Evolutionary conservation across 257 asterid genomes (phyloP), one percentile per base, ranked within the genome.

Genomic region (Scutellaria minor): DNA sequence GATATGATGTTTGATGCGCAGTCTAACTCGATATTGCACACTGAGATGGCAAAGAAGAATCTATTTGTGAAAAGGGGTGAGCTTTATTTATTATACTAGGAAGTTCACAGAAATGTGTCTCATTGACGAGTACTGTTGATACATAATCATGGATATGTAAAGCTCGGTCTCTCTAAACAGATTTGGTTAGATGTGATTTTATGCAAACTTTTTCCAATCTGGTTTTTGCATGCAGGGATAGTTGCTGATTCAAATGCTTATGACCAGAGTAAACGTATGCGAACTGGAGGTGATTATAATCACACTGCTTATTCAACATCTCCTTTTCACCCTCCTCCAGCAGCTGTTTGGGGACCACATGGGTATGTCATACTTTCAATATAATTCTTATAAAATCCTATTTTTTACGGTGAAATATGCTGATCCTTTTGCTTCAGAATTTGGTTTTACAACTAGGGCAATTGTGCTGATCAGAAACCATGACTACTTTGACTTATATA

Each of bases 41-140:
- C 95, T 20, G 98, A 92, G 96, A 95, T 95, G 99, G 99, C 98
- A 2, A 95, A 95, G 91, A 95, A 95, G 90, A 95, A 95, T 81
- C 98, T 95, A 44, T 95, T 95, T 61, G 96, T 95, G 44, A 95
- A 95, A 84, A 88, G 99, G 78, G 99, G 98, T 95, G 87, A 85
- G 88, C 40, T 64, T 55, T 47, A 24, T 15, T 50, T 31, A 3
- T 31, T 31, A 31, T n/a, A 8, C 5, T 0, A 3, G 45, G 14
- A 31, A 7, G n/a, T 15, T 42, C 11, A 22, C 9, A 18, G 4
- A 45, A 22, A 35, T 47, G 41, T 65, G 7, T 53, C n/a, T 13
- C 44, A 24, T 40, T 14, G 20, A 37, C 10, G 37, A 6, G 64
- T 37, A 31, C 37, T 31, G 37, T 31, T 31, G 37, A 31, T 31